These are phyloP conservation scores for Zygosaccharomyces lentus DNA, from an alignment of 805 yeast genomes.

Conservation along the genomic window DNA sequence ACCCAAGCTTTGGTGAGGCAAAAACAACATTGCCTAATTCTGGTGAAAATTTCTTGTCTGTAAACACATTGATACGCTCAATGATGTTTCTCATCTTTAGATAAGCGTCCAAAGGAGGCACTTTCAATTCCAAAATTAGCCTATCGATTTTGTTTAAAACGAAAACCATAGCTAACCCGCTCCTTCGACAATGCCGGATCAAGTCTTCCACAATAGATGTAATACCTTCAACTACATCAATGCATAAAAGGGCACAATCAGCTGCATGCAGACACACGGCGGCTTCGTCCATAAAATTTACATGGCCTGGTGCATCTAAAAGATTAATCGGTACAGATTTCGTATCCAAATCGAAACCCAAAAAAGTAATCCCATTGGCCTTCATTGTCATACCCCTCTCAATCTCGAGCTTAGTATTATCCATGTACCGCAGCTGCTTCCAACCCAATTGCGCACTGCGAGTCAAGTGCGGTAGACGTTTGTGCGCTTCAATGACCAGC, in stretches of 20 bases:
- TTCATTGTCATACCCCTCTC: conserved; percentile 68
- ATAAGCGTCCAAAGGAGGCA: conserved; percentile 72
- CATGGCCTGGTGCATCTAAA: conserved; percentile 91
- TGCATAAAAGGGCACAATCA: conserved; percentile 64
- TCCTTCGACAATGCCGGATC: conserved; percentile 48
- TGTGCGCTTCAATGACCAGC: conserved; percentile 64
- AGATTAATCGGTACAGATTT: conserved; percentile 59
- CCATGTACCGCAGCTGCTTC: conserved; percentile 60
- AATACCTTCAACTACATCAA: conserved; percentile 86
- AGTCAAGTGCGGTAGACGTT: conserved; percentile 28
- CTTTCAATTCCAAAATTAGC: conserved; percentile 68
- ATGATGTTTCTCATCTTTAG: conserved; percentile 58
- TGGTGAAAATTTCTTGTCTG: conserved; percentile 52
- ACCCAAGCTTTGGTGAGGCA: conserved; percentile 59
- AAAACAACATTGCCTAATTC: conserved; percentile 64
- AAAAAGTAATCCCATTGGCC: conserved; percentile 54
- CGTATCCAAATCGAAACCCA: conserved; percentile 49
- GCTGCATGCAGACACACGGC: conserved; percentile 51
- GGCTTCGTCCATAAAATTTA: conserved; percentile 74
- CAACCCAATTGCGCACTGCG: conserved; percentile 35
- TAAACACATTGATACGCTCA: conserved; percentile 57
- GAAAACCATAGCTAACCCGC: conserved; percentile 50
- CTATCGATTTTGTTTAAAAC: conserved; percentile 82
- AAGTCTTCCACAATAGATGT: conserved; percentile 52
- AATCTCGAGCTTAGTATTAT: conserved; percentile 63